Evolutionary conservation across 2,329 filamentous ascomycete species (phyloP).

Genomic region (Ophiocordyceps camponoti-leonardi): DNA sequence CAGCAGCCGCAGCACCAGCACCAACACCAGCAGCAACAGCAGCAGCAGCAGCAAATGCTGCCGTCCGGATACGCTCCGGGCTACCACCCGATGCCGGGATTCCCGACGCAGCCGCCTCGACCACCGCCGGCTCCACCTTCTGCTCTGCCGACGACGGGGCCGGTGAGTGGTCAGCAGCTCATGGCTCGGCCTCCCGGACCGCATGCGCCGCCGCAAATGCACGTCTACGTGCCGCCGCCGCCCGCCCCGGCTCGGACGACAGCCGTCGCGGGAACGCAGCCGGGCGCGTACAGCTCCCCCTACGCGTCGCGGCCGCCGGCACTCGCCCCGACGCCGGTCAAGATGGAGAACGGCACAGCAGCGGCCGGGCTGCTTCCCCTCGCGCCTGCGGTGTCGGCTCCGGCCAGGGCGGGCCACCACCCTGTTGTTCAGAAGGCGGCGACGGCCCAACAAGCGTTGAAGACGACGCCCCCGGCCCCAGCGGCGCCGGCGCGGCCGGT

Average conservation of each 20-base stretch:
- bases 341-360: slow-evolving; percentile 12
- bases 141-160: slow-evolving; percentile 10
- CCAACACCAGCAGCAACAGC: slow-evolving; percentile 10
- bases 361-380: neutral
- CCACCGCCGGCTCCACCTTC: slow-evolving; percentile 14
- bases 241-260: slow-evolving; percentile 18
- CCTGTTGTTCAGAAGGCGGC: neutral
- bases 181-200: slow-evolving; percentile 12
- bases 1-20: too few relatives aligned
- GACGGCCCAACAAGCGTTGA: slow-evolving; percentile 6
- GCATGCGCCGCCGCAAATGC: slow-evolving; percentile 16
- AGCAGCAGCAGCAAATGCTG: slow-evolving; percentile 13
- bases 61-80: slow-evolving; percentile 14
- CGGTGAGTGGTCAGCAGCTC: slow-evolving; percentile 7
- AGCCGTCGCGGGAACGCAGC: slow-evolving; percentile 13
- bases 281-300: slow-evolving; percentile 18
- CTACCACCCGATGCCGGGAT: slow-evolving; percentile 16
- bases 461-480: slow-evolving; percentile 10
- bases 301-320: slow-evolving; percentile 18
- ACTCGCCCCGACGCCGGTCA: slow-evolving; percentile 9
- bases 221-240: slow-evolving; percentile 15
- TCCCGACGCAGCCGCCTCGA: slow-evolving; percentile 13
- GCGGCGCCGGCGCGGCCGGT: slow-evolving; percentile 15
- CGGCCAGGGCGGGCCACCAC: neutral
- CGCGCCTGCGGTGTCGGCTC: too few relatives aligned